Evolutionary conservation across 1,284 basidiomycete genomes (phyloP), one percentile per base, ranked within the genome.

Genomic region (Ganoderma leucocontextum): DNA sequence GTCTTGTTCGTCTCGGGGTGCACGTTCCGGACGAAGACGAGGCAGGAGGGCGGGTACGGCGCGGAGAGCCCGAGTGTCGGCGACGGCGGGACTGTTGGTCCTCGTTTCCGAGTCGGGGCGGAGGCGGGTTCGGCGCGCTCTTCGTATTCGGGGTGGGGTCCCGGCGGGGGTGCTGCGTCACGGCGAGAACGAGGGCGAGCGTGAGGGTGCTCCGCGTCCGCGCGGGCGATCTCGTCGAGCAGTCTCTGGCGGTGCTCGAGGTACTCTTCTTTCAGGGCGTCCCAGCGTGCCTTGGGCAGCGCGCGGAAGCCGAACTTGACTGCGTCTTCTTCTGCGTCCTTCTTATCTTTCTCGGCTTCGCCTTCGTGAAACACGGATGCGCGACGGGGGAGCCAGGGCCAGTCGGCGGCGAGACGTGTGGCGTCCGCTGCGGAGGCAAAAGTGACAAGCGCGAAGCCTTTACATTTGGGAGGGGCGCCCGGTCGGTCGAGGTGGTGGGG

Each of bases 1-100:
- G 92, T 93, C 77, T 92, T 93, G 77, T 93, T 94, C 25, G 91
- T 92, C 67, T 88, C 87, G 2, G 86, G 82, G 69, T 94, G 89
- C 8, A 95, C 74, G 74, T 92, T 85, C 57, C 88, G 88, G 8
- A 89, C 85, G 75, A 91, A 91, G 38, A 92, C 82, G 10, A 95
- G 86, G 69, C 91, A 93, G 39, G 84, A 82, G 2, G 78, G 82
- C 0, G 93, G 93, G 74, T 85, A 94, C 0, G 83, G 79, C 2
- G 84, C 83, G 0, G 74, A 74, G 0, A 67, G 65, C 39, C 79
- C 78, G 15, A 70, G 49, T 0, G 60, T 44, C 17, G 9, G 63
- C 7, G 39, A 44, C 19, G 49, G 25, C n/a, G 49, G 19, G 13
- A 17, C 22, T 25, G 22, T 10, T 53, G 9, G 55, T 7, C 4